A percentile compares a stretch with the other conserved stretches of the same genome.
phyloP scores from a whole-genome alignment of 208 protist species.

The Borovskyia barvae region DNA sequence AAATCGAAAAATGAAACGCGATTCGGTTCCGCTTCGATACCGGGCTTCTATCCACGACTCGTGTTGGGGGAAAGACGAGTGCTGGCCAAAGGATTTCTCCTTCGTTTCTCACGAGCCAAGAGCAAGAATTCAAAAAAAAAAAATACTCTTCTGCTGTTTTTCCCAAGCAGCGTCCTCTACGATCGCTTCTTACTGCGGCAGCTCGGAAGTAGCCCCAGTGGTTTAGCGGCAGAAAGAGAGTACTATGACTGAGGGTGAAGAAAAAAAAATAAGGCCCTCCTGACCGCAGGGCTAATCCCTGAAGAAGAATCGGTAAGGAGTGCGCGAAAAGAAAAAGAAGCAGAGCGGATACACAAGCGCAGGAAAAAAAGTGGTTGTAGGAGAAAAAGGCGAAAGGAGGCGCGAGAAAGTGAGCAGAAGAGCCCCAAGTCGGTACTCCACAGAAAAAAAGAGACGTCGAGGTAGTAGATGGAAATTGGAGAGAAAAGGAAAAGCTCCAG shows the following conservation, averaged over 20 bases:
- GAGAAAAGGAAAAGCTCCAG: background rate
- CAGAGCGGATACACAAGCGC: conserved; percentile 7
- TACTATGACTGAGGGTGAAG: too few relatives aligned
- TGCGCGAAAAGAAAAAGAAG: conserved; percentile 15
- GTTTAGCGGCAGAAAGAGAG: background rate
- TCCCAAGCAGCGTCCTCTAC: background rate
- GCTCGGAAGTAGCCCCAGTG: background rate
- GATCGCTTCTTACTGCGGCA: background rate
- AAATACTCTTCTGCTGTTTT: conserved; percentile 2
- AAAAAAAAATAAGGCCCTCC: background rate
- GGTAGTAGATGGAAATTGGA: background rate
- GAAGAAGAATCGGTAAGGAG: conserved; percentile 5
- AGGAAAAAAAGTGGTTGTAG: background rate
- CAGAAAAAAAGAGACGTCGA: background rate
- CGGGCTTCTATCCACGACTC: too few relatives aligned
- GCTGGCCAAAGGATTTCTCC: too few relatives aligned
- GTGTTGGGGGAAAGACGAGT: too few relatives aligned
- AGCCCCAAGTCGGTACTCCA: background rate
- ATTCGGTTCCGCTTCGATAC: too few relatives aligned
- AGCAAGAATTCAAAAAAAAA: conserved; percentile 1
- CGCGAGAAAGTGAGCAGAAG: background rate
- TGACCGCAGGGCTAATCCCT: background rate
- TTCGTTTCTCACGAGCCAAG: background rate
- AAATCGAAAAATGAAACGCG: too few relatives aligned
- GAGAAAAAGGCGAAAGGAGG: background rate